Base-by-base conservation (phyloP, 2,329 filamentous ascomycete species). In the Trematosphaeria pertusa region DNA sequence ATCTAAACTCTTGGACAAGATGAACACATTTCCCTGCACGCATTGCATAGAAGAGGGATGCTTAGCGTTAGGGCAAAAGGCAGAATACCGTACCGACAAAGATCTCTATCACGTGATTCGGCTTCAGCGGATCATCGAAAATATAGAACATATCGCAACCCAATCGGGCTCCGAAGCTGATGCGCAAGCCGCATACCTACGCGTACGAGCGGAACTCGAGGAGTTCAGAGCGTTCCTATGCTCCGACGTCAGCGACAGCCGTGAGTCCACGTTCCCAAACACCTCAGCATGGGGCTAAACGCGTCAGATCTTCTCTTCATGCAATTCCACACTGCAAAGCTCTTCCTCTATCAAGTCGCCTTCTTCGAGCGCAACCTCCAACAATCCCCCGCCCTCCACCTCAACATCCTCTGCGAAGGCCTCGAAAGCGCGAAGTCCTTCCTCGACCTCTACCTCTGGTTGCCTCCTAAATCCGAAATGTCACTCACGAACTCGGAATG, bases 261-360 rank as follows among this genome's bases (percentile, higher is more conserved):
- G 68, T 71, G 58, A 46, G 68, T 64, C 20, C 30, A 2, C 5
- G 32, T 15, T 43, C 5, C 11, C 21, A 28, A n/a, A 20, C 12
- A 34, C n/a, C n/a, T 35, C 6, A 11, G 9, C 11, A 34, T 40
- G 17, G 52, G 7, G 24, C 43, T 53, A 37, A 46, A 6, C 9
- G 30, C 9, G 11, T 24, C 20, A 75, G 72, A 68, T 44, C 55
- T 73, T 4, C 59, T 75, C n/a, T 63, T 65, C 21, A 66, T 74
- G 53, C 71, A 74, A 37, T 74, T 71, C 26, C 65, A 72, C 43
- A 69, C 71, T 0, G 66, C 69, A 12, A 71, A 71, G 37, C 55
- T 75, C 1, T 73, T 70, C 50, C 64, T 76, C 5, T 73, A 69
- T 46, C 73, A 75, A 44, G 61, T 73, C 8, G 68, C 64, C 26